Evolutionary conservation across 1,139 yeast species (phyloP), one percentile per base, ranked within the genome.

Genomic region (Diutina siamensis): DNA sequence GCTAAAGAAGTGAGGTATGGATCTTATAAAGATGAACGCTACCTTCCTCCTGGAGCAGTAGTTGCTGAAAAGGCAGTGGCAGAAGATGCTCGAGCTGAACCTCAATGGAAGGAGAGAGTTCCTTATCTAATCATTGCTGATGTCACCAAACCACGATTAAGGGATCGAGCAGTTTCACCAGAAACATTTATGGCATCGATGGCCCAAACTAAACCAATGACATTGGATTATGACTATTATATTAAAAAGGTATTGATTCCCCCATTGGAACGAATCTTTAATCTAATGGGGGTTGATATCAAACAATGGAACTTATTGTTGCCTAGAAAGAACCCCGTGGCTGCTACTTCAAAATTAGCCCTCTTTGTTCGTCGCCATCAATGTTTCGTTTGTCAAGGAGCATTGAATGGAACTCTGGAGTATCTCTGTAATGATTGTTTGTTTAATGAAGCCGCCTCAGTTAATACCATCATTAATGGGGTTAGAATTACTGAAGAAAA

Each of bases 1-100:
- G 92, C 96, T 1, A 85, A 85, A 56, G 96, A 85, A 54, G 97
- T 92, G 2, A 72, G 83, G 48, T 65, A 86, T 47, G 98, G 98
- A 0, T 71, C 81, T 0, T 92, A 92, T 59, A 84, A 83, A 54
- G 80, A 76, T 52, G 83, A 78, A 42, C 67, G 70, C 19, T 71
- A 78, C 45, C 72, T 86, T 2, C 98, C 98, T 0, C 94, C 97
- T 0, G 98, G 97, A 0, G 98, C 98, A 0, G 69, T 80, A 15
- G 72, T 92, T 2, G 83, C 94, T 8, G 72, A 75, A 50, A 73
- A 74, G 51, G 73, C 72, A 50, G 75, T 79, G 59, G 73, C 72
- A 34, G 61, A 69, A 4, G 98, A 92, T 58, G 75, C 74, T 7
- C 63, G 94, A 41, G 72, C 80, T 1, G 92, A 80, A 55, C 96